These are phyloP conservation scores for Gossypium aridum DNA, from an alignment of 441 rosid species.

Conservation along the genomic window DNA sequence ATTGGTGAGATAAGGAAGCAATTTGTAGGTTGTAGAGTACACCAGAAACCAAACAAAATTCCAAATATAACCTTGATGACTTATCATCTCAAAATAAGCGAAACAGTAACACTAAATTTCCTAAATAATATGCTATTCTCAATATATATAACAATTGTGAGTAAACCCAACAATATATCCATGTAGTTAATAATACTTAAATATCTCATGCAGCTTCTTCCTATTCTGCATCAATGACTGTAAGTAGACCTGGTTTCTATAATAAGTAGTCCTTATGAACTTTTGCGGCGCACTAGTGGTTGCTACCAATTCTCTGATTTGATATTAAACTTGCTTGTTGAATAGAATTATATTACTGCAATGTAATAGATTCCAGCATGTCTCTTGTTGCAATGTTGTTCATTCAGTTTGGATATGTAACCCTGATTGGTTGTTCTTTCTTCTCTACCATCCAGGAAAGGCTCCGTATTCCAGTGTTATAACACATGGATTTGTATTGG, in stretches of 20 bases:
- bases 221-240: background rate
- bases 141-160: background rate
- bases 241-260: background rate
- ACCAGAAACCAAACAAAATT: background rate
- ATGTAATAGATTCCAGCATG: background rate
- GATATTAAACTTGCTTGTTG: background rate
- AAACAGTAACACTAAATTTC: background rate
- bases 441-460: constrained; percentile 52
- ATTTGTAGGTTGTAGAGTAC: background rate
- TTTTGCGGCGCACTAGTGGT: background rate
- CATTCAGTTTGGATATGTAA: constrained; percentile 6
- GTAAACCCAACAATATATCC: background rate
- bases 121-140: background rate
- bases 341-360: background rate
- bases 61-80: background rate
- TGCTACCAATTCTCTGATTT: background rate
- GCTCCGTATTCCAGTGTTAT: constrained; percentile 86
- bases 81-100: background rate
- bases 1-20: background rate
- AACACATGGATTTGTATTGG: constrained; percentile 97
- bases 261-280: background rate
- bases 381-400: background rate
- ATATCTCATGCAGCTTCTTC: background rate
- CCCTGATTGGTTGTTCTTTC: constrained; percentile 11
- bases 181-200: background rate